Evolutionary conservation across 2,329 filamentous ascomycete genomes (phyloP).

Genomic region (Ceratocystis colombiana): DNA sequence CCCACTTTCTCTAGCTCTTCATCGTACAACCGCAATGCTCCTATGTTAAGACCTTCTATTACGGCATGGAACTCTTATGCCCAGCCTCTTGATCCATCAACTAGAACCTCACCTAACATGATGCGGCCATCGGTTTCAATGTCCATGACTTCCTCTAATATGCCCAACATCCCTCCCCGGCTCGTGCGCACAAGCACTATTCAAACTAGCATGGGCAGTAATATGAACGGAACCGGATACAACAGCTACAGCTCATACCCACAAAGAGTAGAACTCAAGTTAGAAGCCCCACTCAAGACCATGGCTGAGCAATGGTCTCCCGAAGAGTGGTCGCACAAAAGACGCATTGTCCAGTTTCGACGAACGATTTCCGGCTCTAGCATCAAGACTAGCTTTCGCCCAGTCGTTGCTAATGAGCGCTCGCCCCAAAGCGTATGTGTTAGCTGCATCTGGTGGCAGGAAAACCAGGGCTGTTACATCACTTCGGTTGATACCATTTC

Average conservation of each 20-base stretch:
- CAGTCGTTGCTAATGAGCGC: conserved; percentile 68
- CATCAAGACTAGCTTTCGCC: conserved; percentile 67
- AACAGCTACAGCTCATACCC: conserved; percentile 64
- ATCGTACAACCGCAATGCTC: conserved; percentile 34
- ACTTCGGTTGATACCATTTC: conserved; percentile 96
- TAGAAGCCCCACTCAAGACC: conserved; percentile 70
- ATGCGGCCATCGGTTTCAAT: conserved; percentile 32
- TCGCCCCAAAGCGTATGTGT: conserved; percentile 81
- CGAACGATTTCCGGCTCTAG: conserved; percentile 73
- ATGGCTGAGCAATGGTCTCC: conserved; percentile 78
- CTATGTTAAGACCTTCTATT: conserved; percentile 35
- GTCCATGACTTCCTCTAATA: conserved; percentile 38
- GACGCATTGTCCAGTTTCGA: conserved; percentile 80
- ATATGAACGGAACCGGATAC: conserved; percentile 40
- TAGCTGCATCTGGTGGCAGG: conserved; percentile 95
- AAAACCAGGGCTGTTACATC: conserved; percentile 82
- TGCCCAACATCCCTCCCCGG: conserved; percentile 44
- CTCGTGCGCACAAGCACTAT: conserved; percentile 50
- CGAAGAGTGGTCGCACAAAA: conserved; percentile 68
- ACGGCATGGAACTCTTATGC: conserved; percentile 39
- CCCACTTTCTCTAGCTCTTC: conserved; percentile 41
- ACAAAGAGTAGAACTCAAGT: conserved; percentile 73
- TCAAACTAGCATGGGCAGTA: conserved; percentile 34
- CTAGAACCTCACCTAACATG: conserved; percentile 34
- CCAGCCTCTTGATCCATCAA: conserved; percentile 33